Conservation (phyloP, 768 basidiomycete genomes). For the Hypholoma sublateritium region DNA sequence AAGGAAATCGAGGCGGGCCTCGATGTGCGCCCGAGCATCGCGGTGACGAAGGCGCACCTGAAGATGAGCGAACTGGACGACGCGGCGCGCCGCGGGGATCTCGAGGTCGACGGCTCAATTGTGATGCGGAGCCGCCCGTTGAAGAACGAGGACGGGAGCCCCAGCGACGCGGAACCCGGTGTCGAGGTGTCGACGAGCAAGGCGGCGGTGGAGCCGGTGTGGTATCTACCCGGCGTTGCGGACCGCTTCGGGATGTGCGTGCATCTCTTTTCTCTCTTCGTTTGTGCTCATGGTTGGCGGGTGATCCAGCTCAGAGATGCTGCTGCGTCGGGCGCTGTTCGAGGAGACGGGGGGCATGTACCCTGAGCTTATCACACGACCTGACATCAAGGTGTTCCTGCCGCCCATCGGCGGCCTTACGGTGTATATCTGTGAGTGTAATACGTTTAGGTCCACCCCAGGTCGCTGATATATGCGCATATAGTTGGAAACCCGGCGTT, state of each 20-base stretch:
- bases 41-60: slow-evolving; percentile 90
- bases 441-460: neutral
- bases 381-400: slow-evolving; percentile 93
- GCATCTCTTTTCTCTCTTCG: neutral
- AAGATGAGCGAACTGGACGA: slow-evolving; percentile 95
- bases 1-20: slow-evolving; percentile 66
- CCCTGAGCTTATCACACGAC: slow-evolving; percentile 92
- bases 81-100: slow-evolving; percentile 65
- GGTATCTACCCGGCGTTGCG: slow-evolving; percentile 93
- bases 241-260: slow-evolving; percentile 90
- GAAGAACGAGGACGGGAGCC: slow-evolving; percentile 61
- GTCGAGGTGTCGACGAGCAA: slow-evolving; percentile 89
- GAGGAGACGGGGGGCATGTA: slow-evolving; percentile 97
- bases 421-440: slow-evolving; percentile 79
- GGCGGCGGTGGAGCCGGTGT: slow-evolving; percentile 95
- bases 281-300: neutral
- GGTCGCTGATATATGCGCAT: neutral
- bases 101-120: slow-evolving; percentile 80
- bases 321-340: slow-evolving; percentile 88
- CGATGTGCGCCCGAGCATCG: slow-evolving; percentile 90
- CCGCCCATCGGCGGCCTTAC: slow-evolving; percentile 92
- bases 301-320: slow-evolving; percentile 64
- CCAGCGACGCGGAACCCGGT: slow-evolving; percentile 61
- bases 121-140: slow-evolving; percentile 69
- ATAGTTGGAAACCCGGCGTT: slow-evolving; percentile 83